Percentiles rank a stretch among this genome's conserved stretches.
Conservation (phyloP, 768 basidiomycete genomes). For the Leucocoprinus birnbaumii region DNA sequence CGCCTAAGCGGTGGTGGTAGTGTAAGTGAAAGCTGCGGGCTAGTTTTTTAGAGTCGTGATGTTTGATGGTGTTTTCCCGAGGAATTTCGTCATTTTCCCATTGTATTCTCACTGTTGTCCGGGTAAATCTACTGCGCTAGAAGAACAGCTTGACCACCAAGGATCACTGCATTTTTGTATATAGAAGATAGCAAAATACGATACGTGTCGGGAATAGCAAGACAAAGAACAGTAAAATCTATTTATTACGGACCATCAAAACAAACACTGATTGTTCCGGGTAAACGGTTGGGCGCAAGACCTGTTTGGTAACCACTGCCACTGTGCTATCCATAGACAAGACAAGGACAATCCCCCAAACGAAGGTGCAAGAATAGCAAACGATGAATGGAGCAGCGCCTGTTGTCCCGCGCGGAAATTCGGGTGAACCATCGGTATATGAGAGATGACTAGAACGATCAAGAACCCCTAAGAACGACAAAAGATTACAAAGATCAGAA, state of each 20-base stretch:
- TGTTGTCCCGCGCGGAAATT: conserved; percentile 3
- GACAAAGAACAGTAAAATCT: conserved; percentile 1
- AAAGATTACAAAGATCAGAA: conserved; percentile 14
- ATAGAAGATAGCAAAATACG: neutral
- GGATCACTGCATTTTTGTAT: neutral
- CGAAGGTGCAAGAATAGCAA: conserved; percentile 8
- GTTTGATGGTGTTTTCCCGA: conserved; percentile 10
- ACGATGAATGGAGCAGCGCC: conserved; percentile 6
- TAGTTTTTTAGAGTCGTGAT: conserved; percentile 3
- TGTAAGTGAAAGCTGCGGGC: neutral
- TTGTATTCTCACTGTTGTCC: too few relatives aligned
- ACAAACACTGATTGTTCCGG: conserved; percentile 10
- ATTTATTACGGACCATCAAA: conserved; percentile 11
- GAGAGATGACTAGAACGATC: conserved; percentile 10
- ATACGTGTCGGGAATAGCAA: conserved; percentile 2
- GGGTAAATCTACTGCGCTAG: neutral
- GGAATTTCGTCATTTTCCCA: conserved; percentile 3
- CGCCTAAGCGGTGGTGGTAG: neutral
- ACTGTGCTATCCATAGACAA: conserved; percentile 10
- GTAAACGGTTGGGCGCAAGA: conserved; percentile 7
- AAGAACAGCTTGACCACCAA: neutral
- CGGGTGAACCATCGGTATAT: neutral
- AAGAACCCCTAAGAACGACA: conserved; percentile 11
- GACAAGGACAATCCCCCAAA: conserved; percentile 10
- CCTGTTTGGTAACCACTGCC: conserved; percentile 7